A percentile compares a stretch with the other conserved stretches of the same genome.
phyloP scores from a whole-genome alignment of 2,329 filamentous ascomycete species.

The Cercospora janseana region DNA sequence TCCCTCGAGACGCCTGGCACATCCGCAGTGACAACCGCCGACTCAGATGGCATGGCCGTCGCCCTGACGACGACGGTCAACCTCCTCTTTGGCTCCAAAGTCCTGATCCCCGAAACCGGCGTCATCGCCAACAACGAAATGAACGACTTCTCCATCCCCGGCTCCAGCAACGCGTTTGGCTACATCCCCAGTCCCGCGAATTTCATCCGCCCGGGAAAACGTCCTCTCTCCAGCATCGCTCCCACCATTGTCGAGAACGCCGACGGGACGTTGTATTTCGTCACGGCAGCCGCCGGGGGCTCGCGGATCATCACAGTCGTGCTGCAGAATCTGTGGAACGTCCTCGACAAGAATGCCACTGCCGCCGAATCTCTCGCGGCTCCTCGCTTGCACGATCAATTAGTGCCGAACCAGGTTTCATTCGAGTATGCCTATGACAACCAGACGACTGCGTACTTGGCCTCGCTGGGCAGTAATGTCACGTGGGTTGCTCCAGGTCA shows the following conservation, averaged over 20 bases:
- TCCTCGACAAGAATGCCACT: slow-evolving; percentile 64
- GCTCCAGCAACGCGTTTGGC: slow-evolving; percentile 74
- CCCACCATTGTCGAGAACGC: slow-evolving; percentile 71
- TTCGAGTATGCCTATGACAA: slow-evolving; percentile 72
- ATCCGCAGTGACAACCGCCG: slow-evolving; percentile 69
- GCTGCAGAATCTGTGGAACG: slow-evolving; percentile 69
- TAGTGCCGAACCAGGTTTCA: slow-evolving; percentile 66
- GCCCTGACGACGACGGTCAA: slow-evolving; percentile 87
- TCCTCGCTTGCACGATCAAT: slow-evolving; percentile 77
- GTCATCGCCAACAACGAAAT: slow-evolving; percentile 66
- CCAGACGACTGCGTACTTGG: slow-evolving; percentile 61
- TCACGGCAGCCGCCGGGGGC: slow-evolving; percentile 75
- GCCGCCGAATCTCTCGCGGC: slow-evolving; percentile 61
- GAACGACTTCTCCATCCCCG: slow-evolving; percentile 83
- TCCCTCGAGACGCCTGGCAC: slow-evolving; percentile 70
- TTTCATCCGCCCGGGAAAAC: slow-evolving; percentile 76
- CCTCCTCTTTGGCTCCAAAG: slow-evolving; percentile 73
- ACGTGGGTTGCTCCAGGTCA: slow-evolving; percentile 62
- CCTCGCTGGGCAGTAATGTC: slow-evolving; percentile 66
- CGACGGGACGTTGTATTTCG: slow-evolving; percentile 64
- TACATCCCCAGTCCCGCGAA: slow-evolving; percentile 78
- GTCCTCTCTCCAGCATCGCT: slow-evolving; percentile 78
- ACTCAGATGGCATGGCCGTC: slow-evolving; percentile 70
- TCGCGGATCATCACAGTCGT: slow-evolving; percentile 78
- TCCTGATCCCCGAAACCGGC: slow-evolving; percentile 79